Evolutionary conservation across 2,329 filamentous ascomycete species (phyloP), one percentile per base, ranked within the genome.

Genomic region (Biscogniauxia sp.): DNA sequence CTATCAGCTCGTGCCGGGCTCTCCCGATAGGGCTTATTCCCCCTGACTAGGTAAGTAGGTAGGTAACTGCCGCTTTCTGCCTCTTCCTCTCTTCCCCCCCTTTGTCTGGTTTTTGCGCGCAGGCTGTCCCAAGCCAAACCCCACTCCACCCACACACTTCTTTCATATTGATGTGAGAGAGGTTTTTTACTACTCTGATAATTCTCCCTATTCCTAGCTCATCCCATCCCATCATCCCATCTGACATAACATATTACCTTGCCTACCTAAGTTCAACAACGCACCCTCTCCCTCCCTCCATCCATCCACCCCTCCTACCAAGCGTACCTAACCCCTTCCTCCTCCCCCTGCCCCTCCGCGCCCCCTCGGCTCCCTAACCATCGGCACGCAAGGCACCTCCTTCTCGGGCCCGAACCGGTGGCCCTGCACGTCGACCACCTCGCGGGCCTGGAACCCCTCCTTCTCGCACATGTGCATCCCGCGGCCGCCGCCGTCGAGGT

Each of bases 401-500:
- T 5, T 23, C 23, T 23, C 23, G 23, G 23, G 23, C 23, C 23
- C 23, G 23, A 23, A 23, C 23, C 25, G 67, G 66, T 15, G 65
- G 61, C 2, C 64, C 68, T 15, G 64, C 64, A 28, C 70, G 70
- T 66, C 61, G 26, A 70, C 56, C n/a, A 69, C 64, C n/a, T n/a
- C n/a, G 28, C 69, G 64, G 28, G 63, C 61, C 59, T 62, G 57
- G 56, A 72, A 69, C 26, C 68, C 67, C 20, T 56, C 58, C 32
- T 62, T 60, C 45, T 68, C 64, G 32, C 65, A 67, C 25, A 69
- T 71, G 17, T 62, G 61, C 64, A 69, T 61, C 7, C 69, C 67
- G 15, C 64, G 61, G 37, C 64, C 64, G 5, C 67, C 69, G 9
- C 67, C 68, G n/a, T 71, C 67, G 20, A 70, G 65, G 55, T 71